Evolutionary conservation across 306 rosid species (phyloP).

Genomic region (Quercus rubra): DNA sequence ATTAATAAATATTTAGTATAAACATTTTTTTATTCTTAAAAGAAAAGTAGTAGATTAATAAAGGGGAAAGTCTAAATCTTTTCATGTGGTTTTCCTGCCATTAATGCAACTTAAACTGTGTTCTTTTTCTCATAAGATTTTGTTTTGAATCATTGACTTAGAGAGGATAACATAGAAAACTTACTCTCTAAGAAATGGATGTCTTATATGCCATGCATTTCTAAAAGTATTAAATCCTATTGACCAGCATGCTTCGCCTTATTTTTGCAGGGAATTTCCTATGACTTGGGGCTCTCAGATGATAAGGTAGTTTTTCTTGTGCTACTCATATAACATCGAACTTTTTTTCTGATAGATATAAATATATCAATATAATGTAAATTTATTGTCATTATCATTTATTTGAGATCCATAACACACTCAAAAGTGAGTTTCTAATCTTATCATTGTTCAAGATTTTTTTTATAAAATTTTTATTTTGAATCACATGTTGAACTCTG

Average conservation of each 20-base stretch:
- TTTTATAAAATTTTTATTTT: not conserved
- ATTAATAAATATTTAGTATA: not conserved
- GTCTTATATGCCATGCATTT: not conserved
- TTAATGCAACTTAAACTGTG: not conserved
- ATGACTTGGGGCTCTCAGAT: conserved; percentile 32
- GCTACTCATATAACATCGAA: not conserved
- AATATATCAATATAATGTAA: not conserved
- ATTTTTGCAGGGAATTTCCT: conserved; percentile 50
- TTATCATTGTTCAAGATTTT: not conserved
- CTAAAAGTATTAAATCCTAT: not conserved
- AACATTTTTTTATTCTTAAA: not conserved
- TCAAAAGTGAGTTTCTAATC: not conserved
- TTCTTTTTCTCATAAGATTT: not conserved
- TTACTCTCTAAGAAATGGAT: not conserved
- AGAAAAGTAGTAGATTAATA: not conserved
- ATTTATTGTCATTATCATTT: not conserved
- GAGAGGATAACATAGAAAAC: not conserved
- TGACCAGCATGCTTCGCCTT: not conserved
- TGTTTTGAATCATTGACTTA: not conserved
- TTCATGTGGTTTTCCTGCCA: not conserved
- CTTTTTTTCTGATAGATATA: not conserved
- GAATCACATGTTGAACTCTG: not conserved
- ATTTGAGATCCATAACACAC: not conserved
- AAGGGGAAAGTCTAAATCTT: not conserved
- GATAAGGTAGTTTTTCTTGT: conserved; percentile 32